These are phyloP conservation scores for Lathyrus oleraceus DNA, from an alignment of 306 rosid genomes.

Conservation along the genomic window DNA sequence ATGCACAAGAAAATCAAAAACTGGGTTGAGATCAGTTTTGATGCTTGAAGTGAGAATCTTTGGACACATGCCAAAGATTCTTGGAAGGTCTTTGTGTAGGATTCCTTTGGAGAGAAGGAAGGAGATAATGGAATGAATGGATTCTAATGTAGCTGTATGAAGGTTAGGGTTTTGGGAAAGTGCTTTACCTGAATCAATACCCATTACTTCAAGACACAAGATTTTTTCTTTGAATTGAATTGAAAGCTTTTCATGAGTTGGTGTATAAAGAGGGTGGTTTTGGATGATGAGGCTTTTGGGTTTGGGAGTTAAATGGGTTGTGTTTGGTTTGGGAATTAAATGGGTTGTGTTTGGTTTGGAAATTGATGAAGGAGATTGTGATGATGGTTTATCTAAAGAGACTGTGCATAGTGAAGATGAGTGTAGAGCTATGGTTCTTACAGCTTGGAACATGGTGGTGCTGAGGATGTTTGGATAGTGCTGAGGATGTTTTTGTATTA, in stretches of 20 bases:
- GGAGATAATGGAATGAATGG: conserved; percentile 61
- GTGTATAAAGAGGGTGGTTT: conserved; percentile 66
- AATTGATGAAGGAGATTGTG: conserved; percentile 15
- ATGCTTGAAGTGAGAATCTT: conserved; percentile 67
- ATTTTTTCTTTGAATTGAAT: conserved; percentile 83
- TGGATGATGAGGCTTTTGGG: conserved; percentile 68
- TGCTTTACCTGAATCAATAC: conserved; percentile 85
- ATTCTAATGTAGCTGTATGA: conserved; percentile 54
- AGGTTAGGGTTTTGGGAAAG: conserved; percentile 75
- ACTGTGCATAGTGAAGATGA: conserved; percentile 58
- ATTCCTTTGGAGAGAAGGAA: conserved; percentile 82
- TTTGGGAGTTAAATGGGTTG: conserved; percentile 43
- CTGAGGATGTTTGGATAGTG: background rate
- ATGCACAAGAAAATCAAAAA: conserved; percentile 60
- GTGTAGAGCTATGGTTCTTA: conserved; percentile 50
- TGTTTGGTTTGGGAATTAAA: conserved; percentile 34
- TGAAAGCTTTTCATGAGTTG: conserved; percentile 59
- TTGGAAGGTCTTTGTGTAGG: conserved; percentile 62
- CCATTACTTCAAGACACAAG: conserved; percentile 88
- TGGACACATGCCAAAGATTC: conserved; percentile 92
- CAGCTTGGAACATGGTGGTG: conserved; percentile 44
- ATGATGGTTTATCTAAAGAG: conserved; percentile 50
- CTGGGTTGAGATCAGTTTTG: conserved; percentile 69
- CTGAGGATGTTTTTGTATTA: background rate
- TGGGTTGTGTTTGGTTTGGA: conserved; percentile 35